Evolutionary conservation across 768 basidiomycete species (phyloP), one percentile per base, ranked within the genome.

Genomic region (Leucosporidium yakuticum): DNA sequence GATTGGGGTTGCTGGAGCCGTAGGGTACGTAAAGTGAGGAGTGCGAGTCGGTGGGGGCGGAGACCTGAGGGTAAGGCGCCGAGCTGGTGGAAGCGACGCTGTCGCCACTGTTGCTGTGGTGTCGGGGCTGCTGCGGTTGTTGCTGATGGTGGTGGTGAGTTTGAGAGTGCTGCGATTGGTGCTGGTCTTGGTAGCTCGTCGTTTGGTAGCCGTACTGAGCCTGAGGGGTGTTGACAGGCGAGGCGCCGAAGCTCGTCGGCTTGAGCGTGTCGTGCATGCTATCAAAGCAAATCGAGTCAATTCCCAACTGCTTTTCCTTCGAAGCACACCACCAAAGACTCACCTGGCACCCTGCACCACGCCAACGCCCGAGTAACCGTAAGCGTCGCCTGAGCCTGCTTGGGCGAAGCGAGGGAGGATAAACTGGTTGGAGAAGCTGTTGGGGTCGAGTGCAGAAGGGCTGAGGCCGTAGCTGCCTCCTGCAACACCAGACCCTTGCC

Each of bases 371-470:
- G 39, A 44, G 14, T 44, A 44, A 15, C 39, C 39, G 14, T 44
- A 44, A 44, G 39, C 39, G 39, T 44, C 39, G 39, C 39, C 39
- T 44, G 39, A 44, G 6, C 39, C 39, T 12, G 39, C 39, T 44
- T 44, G 39, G 1, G 68, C 68, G 50, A 73, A 73, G 8, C 65
- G 44, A 17, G 71, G 71, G 12, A 69, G 19, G 39, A 53, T 48
- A 61, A 73, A 73, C 53, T 67, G 64, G 15, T 60, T 32, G 4
- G 65, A 62, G 34, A 69, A 69, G 31, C 4, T 34, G 32, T 6
- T 65, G 48, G 67, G 71, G 54, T 72, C 71, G 65, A 73, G 66
- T 4, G 68, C 71, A 3, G 71, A 73, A 1, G 71, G 68, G 39
- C 39, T 44, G 39, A 44, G 39, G 39, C 39, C 39, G 39, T 44